These are phyloP conservation scores for Cladosporium phlei DNA, from an alignment of 2,329 filamentous ascomycete species.

Conservation along the genomic window DNA sequence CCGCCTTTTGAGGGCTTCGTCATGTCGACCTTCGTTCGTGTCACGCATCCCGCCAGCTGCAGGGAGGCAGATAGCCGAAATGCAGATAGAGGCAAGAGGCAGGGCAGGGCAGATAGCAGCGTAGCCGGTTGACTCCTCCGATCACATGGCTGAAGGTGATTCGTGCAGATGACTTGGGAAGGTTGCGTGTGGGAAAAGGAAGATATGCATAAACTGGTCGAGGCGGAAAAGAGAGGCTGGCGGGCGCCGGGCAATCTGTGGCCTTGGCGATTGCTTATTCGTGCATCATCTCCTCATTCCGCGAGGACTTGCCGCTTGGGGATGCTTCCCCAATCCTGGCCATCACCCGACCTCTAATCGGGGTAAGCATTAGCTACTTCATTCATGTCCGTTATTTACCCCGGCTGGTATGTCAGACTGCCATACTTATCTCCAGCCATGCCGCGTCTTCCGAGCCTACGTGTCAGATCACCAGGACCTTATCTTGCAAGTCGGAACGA, in stretches of 20 bases:
- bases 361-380: no score
- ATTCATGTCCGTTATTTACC: no score
- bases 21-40: slow-evolving; percentile 8
- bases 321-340: background rate
- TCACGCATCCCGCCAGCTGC: background rate
- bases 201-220: slow-evolving; percentile 1
- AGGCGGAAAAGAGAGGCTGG: slow-evolving; percentile 6
- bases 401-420: background rate
- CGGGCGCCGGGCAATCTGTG: slow-evolving; percentile 2
- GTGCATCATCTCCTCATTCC: slow-evolving; percentile 2
- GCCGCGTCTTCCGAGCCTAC: background rate
- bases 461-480: background rate
- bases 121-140: background rate
- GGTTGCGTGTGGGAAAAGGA: slow-evolving; percentile 1
- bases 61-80: background rate
- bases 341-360: no score
- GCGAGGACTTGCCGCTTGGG: slow-evolving; percentile 8
- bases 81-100: slow-evolving; percentile 12
- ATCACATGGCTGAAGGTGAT: background rate
- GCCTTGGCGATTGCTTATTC: slow-evolving; percentile 5
- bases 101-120: no score
- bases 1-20: slow-evolving; percentile 1
- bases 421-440: slow-evolving; percentile 1
- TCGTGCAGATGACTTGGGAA: background rate
- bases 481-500: background rate